Base-by-base conservation (phyloP, 495 filamentous ascomycete genomes). In the Arthonia radiata region DNA sequence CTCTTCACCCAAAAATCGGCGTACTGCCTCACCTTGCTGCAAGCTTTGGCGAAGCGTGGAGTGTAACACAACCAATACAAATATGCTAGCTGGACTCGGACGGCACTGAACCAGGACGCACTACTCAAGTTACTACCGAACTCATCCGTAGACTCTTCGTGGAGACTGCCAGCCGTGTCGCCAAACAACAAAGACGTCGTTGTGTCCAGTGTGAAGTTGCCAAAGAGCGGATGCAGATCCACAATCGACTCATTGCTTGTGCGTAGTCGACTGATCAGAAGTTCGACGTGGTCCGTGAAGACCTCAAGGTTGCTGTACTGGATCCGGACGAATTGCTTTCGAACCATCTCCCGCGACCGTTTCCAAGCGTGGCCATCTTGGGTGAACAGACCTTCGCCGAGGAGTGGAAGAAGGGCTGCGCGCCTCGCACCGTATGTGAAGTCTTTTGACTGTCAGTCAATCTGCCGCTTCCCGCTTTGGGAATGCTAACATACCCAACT, bases 331-430 rank as follows among this genome's bases (percentile, higher is more conserved):
- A 72, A 70, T 25, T 62, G 57, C 0, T 53, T 65, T 0, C 58
- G 52, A 14, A 72, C 49, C 15, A 70, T 40, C 10, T 52, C 52
- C 9, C 67, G 52, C 1, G 60, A 64, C 4, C 53, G 56, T 18
- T 52, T 47, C 63, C 63, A 68, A 5, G 43, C 31, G 18, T 27
- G 17, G 1, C 63, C 61, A 13, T 66, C 57, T 3, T 59, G 50
- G 2, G 64, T 68, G 46, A 83, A 81, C 31, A 89, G 72, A 0
- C 63, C 58, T 32, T 52, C 42, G 1, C 67, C 68, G 0, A 73
- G 41, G 5, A 71, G 33, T 7, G 58, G 50, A 13, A 40, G 39
- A 22, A 68, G 58, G 22, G 52, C 46, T 16, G 40, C 29, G 18
- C 46, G 46, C 28, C 63, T 46, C 9, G 21, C 23, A 2, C 43